phyloP scores from a whole-genome alignment of 768 basidiomycete species.

The Podaxis sp. region DNA sequence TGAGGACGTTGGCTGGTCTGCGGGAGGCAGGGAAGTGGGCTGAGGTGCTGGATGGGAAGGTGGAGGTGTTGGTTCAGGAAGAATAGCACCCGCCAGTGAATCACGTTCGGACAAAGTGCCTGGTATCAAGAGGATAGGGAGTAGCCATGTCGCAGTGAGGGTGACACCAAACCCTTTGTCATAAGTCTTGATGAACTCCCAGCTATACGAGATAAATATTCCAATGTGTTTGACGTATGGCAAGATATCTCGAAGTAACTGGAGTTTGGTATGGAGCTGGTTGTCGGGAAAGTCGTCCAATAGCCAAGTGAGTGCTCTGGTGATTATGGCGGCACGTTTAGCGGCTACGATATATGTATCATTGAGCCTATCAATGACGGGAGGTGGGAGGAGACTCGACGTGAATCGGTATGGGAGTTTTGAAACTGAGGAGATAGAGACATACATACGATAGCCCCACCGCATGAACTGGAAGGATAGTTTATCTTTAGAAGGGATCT shows the following conservation, averaged over 20 bases:
- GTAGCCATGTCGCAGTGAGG: conserved; percentile 78
- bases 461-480: conserved; percentile 76
- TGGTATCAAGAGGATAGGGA: conserved; percentile 75
- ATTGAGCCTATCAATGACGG: conserved; percentile 62
- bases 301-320: conserved; percentile 75
- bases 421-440: conserved; percentile 7
- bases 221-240: conserved; percentile 76
- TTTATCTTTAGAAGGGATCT: conserved; percentile 74
- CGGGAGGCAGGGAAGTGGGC: too few species aligned
- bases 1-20: background rate
- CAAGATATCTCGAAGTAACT: conserved; percentile 58
- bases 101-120: conserved; percentile 55
- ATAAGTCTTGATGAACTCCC: conserved; percentile 68
- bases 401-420: background rate
- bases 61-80: background rate
- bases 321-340: conserved; percentile 70
- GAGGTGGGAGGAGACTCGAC: conserved; percentile 73
- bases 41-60: background rate
- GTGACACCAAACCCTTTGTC: conserved; percentile 75
- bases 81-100: background rate
- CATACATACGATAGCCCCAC: conserved; percentile 85
- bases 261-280: conserved; percentile 56
- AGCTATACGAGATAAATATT: conserved; percentile 77
- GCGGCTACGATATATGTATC: conserved; percentile 66
- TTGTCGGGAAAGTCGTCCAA: conserved; percentile 62